These are phyloP conservation scores for Mallotus repandus DNA, from an alignment of 441 rosid genomes.

Conservation along the genomic window DNA sequence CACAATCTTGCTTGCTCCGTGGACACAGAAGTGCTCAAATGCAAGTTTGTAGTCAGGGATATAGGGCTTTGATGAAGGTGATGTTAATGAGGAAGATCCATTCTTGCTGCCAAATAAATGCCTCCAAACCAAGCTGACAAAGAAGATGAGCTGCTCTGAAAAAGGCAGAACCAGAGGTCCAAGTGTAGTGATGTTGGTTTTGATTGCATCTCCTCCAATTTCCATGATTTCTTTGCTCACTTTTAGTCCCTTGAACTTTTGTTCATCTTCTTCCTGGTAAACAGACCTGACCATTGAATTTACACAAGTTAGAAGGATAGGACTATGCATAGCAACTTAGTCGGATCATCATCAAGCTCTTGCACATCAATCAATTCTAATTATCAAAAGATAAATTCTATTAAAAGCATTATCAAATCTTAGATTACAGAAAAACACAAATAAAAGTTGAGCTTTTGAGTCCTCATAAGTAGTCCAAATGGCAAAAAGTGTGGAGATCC, in stretches of 20 bases:
- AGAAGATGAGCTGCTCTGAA: conserved; percentile 90
- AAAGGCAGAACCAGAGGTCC: conserved; percentile 88
- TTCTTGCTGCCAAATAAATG: conserved; percentile 32
- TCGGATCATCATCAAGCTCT: too few relatives aligned
- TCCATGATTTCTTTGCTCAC: conserved; percentile 76
- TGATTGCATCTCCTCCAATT: conserved; percentile 85
- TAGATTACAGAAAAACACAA: too few relatives aligned
- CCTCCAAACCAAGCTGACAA: conserved; percentile 52
- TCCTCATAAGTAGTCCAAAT: too few relatives aligned
- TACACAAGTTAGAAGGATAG: background rate
- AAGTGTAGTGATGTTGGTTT: conserved; percentile 89
- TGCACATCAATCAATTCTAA: too few relatives aligned
- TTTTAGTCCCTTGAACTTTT: conserved; percentile 64
- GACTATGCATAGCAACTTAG: too few relatives aligned
- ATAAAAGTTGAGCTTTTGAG: too few relatives aligned
- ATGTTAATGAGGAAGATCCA: conserved; percentile 14
- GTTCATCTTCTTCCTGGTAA: conserved; percentile 83
- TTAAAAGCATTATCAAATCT: too few relatives aligned
- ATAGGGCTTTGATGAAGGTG: conserved; percentile 59
- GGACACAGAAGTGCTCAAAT: conserved; percentile 86
- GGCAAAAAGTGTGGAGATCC: too few relatives aligned
- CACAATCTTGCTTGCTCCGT: conserved; percentile 72
- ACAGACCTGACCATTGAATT: conserved; percentile 44
- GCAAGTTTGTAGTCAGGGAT: conserved; percentile 94
- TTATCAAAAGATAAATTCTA: too few relatives aligned